Percentiles rank a stretch among this genome's conserved stretches.
These are phyloP conservation scores for Cucurbita argyrosperma DNA, from an alignment of 306 rosid species.

Conservation along the genomic window DNA sequence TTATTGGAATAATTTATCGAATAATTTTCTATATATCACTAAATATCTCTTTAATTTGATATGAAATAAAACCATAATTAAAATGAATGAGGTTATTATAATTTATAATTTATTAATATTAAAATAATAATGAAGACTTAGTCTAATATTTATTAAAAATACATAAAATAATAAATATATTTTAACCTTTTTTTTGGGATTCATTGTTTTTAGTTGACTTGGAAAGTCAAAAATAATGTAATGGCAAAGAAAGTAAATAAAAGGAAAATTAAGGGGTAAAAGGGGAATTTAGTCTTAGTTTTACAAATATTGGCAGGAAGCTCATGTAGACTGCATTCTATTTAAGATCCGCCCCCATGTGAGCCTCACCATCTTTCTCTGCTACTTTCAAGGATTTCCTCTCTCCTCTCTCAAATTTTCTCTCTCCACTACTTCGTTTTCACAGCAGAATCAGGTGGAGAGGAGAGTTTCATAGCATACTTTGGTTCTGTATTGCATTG, in stretches of 20 bases:
- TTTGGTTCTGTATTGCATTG: neutral
- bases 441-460: neutral
- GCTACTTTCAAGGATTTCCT: neutral
- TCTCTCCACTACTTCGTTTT: neutral
- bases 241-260: neutral
- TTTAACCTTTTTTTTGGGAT: too few relatives aligned
- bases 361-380: slow-evolving; percentile 7
- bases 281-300: neutral
- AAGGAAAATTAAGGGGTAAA: neutral
- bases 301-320: neutral
- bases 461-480: neutral
- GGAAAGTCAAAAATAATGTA: neutral
- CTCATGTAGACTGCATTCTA: slow-evolving; percentile 8
- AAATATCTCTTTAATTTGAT: too few relatives aligned
- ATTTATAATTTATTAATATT: too few relatives aligned
- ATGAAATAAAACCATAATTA: too few relatives aligned
- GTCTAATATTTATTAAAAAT: too few relatives aligned
- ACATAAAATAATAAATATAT: too few relatives aligned
- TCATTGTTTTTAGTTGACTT: too few relatives aligned
- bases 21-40: too few relatives aligned
- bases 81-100: too few relatives aligned
- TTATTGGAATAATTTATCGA: too few relatives aligned
- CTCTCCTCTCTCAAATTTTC: neutral
- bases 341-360: slow-evolving; percentile 8
- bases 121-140: too few relatives aligned